Evolutionary conservation across 371 early-diverging fungal genomes (phyloP), one percentile per base, ranked within the genome.

Genomic region (Mucor racemosus): DNA sequence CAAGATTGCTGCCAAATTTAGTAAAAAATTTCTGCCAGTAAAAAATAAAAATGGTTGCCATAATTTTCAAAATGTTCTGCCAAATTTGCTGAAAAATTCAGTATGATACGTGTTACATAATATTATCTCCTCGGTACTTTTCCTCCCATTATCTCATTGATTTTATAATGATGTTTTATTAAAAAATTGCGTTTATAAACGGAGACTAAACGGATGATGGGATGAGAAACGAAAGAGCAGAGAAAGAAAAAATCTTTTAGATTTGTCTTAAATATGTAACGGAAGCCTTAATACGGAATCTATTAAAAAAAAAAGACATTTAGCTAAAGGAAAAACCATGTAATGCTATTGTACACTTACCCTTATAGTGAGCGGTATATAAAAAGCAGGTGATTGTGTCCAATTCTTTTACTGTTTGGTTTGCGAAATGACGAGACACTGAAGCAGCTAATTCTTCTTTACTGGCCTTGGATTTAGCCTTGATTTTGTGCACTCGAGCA

Each of bases 341-440:
- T 2, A 58, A 4, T 44, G 31, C 19, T 21, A 15, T 15, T 19
- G 9, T 10, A 14, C 26, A 11, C 44, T 67, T 79, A 76, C 83
- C 83, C 75, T 78, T 68, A 58, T 82, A 77, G 31, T 76, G 83
- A 55, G 78, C 76, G 61, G 80, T 76, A 67, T 82, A 82, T 54
- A 82, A 64, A 48, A 82, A 82, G 57, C 78, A 80, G 42, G 83
- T 82, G 53, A 82, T 76, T 40, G 80, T 75, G 64, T 82, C 83
- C 34, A 80, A 58, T 66, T 82, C 83, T 57, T 78, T 82, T 14
- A 82, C 77, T 6, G 80, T 74, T 64, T 80, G 80, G 44, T 78
- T 80, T 17, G 83, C 80, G 64, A 82, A 82, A 67, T 82, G 83
- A 60, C 80, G 83, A 50, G 80, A 78, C 6, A 82, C 78, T 7